Percentiles rank a stretch among this genome's conserved stretches.
phyloP scores from a whole-genome alignment of 1,284 basidiomycete genomes.

The Ustilago curta region DNA sequence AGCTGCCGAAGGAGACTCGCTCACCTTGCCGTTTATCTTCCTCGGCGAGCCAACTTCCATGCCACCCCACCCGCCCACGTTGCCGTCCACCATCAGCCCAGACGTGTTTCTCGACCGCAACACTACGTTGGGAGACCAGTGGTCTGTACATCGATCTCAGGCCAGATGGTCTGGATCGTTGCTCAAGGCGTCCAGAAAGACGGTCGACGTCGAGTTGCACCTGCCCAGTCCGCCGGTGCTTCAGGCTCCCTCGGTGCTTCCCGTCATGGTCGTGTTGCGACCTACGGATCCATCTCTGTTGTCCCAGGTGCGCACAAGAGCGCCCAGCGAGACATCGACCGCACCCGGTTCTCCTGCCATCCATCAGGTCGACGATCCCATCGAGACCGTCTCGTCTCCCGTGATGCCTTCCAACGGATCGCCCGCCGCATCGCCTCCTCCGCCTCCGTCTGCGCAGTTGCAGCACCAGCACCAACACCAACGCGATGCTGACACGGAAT shows the following conservation, averaged over 20 bases:
- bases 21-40: conserved; percentile 63
- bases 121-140: conserved; percentile 46
- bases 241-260: conserved; percentile 58
- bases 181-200: conserved; percentile 46
- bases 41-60: conserved; percentile 56
- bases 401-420: conserved; percentile 9
- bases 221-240: conserved; percentile 45
- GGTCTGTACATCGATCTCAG: conserved; percentile 50
- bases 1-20: conserved; percentile 40
- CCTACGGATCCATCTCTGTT: conserved; percentile 59
- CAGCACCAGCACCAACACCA: conserved; percentile 10
- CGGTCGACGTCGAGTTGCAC: conserved; percentile 60
- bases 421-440: conserved; percentile 8
- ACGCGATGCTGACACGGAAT: conserved; percentile 38
- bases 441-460: not conserved
- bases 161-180: conserved; percentile 61
- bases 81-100: conserved; percentile 51
- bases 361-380: conserved; percentile 33
- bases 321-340: conserved; percentile 42
- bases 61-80: conserved; percentile 51
- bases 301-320: conserved; percentile 31
- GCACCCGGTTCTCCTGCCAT: conserved; percentile 41
- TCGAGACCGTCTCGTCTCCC: conserved; percentile 32
- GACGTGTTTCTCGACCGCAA: conserved; percentile 40
- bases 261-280: conserved; percentile 59